Conservation (phyloP, 345 rosid genomes). For the Pistacia integerrima region DNA sequence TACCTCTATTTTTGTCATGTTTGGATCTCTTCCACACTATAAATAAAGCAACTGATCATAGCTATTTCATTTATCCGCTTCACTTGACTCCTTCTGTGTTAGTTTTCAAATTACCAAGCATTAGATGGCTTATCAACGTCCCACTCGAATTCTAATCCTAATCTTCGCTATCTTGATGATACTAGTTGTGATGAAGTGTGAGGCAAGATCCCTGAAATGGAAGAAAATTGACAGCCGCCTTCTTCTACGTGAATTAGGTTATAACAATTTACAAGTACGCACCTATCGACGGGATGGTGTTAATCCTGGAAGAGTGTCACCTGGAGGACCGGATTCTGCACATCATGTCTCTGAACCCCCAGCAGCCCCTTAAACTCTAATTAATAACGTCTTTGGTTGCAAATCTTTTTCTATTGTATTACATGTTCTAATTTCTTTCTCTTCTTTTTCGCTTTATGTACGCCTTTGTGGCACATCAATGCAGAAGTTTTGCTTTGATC, state of each 20-base stretch:
- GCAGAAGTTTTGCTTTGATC: too few relatives aligned
- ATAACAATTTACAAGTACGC: constrained; percentile 10
- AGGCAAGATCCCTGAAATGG: constrained; percentile 11
- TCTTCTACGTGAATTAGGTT: constrained; percentile 33
- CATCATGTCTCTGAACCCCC: constrained; percentile 31
- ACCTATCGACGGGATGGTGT: constrained; percentile 14
- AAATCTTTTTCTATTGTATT: not conserved
- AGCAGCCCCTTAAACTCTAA: not conserved
- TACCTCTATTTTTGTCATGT: constrained; percentile 1
- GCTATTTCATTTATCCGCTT: not conserved
- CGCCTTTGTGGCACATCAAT: too few relatives aligned
- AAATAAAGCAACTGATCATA: constrained; percentile 11
- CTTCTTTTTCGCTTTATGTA: not conserved
- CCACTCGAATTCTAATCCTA: not conserved
- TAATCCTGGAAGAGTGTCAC: constrained; percentile 23
- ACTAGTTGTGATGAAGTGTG: constrained; percentile 13
- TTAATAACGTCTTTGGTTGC: not conserved
- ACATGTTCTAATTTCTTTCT: not conserved
- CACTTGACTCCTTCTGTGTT: not conserved
- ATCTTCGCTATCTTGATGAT: constrained; percentile 17
- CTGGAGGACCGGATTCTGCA: constrained; percentile 47
- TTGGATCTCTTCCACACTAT: constrained; percentile 12
- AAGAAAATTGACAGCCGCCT: constrained; percentile 13
- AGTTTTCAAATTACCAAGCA: not conserved
- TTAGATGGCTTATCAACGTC: constrained; percentile 16